Conservation (phyloP, 2,329 filamentous ascomycete genomes). For the Fusarium azukiicola region DNA sequence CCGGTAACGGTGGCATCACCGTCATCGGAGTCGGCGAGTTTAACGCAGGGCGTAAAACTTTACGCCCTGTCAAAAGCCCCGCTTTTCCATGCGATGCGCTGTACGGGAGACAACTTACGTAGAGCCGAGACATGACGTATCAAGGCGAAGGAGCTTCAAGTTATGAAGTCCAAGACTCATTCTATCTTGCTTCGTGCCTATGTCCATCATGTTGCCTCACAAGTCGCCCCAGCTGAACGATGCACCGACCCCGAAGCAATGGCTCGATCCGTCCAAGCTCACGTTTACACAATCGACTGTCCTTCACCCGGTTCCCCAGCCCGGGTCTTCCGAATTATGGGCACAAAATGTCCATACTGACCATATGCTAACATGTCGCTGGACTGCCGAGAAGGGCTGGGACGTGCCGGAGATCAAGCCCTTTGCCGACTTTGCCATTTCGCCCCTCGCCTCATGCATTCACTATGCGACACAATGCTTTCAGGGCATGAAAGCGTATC, state of each 20-base stretch:
- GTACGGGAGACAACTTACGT: too few species aligned
- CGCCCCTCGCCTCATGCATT: constrained; percentile 1
- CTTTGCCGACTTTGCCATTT: not conserved
- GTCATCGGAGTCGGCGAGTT: not conserved
- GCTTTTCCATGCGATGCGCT: not conserved
- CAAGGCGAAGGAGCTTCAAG: not conserved
- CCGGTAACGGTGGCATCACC: too few species aligned
- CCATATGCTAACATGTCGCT: constrained; percentile 5
- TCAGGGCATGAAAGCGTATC: constrained; percentile 12
- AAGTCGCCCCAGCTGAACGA: not conserved
- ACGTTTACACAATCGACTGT: not conserved
- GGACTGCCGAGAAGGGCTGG: constrained; percentile 8
- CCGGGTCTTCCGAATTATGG: constrained; percentile 1
- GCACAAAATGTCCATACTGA: not conserved
- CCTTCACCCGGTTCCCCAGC: not conserved
- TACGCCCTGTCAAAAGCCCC: constrained; percentile 6
- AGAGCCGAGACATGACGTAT: not conserved
- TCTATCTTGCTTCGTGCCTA: too few species aligned
- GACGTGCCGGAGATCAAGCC: not conserved
- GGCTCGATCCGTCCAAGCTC: constrained; percentile 6
- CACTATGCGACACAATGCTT: constrained; percentile 16
- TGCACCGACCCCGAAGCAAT: not conserved
- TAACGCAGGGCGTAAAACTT: constrained; percentile 8
- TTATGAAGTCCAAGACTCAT: not conserved
- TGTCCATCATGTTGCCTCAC: not conserved